Percentiles rank a stretch among this genome's conserved stretches.
These are phyloP conservation scores for Glebionis coronaria DNA, from an alignment of 129 eudicot species.

Conservation along the genomic window DNA sequence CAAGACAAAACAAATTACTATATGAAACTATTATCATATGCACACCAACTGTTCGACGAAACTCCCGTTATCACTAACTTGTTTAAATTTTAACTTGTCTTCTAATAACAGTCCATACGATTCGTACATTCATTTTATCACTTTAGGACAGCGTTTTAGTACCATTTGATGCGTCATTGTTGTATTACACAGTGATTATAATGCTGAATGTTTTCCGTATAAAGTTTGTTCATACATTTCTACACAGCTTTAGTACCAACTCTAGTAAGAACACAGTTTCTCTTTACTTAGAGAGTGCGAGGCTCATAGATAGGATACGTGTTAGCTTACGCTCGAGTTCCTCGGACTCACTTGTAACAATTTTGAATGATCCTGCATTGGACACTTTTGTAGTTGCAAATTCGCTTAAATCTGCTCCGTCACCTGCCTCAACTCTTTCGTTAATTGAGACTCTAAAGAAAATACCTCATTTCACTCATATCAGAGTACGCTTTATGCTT, in stretches of 20 bases:
- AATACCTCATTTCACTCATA: slow-evolving; percentile 57
- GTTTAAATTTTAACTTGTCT: not conserved
- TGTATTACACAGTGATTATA: not conserved
- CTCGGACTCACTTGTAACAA: slow-evolving; percentile 36
- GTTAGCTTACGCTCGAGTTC: slow-evolving; percentile 47
- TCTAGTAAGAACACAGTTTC: slow-evolving; percentile 43
- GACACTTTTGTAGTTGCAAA: slow-evolving; percentile 85
- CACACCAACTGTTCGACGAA: slow-evolving; percentile 47
- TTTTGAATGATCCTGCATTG: slow-evolving; percentile 53
- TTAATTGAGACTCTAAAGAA: slow-evolving; percentile 58
- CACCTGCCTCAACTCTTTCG: slow-evolving; percentile 64
- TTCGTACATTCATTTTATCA: not conserved
- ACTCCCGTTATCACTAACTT: slow-evolving; percentile 7
- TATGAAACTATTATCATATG: too few species aligned
- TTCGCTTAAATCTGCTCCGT: slow-evolving; percentile 73
- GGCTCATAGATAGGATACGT: slow-evolving; percentile 71
- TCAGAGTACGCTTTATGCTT: slow-evolving; percentile 59
- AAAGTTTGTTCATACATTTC: not conserved
- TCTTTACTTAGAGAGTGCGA: slow-evolving; percentile 67
- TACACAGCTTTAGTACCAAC: slow-evolving; percentile 35
- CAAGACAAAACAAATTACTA: too few species aligned
- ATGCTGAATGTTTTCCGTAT: not conserved
- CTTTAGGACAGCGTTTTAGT: not conserved
- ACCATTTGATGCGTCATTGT: not conserved
- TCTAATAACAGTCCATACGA: too few species aligned